Percentiles rank a stretch among this genome's conserved stretches.
Conservation (phyloP, 2,329 filamentous ascomycete species). For the Bimuria novae-zelandiae region DNA sequence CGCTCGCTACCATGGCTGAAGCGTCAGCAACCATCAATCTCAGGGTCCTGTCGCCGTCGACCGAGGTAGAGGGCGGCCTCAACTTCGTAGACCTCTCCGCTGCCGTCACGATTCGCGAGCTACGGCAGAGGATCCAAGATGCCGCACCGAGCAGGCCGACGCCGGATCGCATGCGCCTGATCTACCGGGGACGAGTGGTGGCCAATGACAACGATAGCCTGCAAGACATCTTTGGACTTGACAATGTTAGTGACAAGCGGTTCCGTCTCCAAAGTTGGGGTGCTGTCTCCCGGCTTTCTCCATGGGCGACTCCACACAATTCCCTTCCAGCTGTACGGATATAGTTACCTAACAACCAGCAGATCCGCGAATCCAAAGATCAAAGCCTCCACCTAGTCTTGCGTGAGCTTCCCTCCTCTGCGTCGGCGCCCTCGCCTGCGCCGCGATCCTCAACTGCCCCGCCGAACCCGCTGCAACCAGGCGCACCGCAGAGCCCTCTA, state of each 20-base stretch:
- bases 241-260: conserved; percentile 49
- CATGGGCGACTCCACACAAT: neutral
- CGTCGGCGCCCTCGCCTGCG: conserved; percentile 23
- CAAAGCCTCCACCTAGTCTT: conserved; percentile 47
- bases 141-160: conserved; percentile 49
- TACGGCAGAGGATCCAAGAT: conserved; percentile 59
- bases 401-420: conserved; percentile 34
- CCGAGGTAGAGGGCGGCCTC: conserved; percentile 43
- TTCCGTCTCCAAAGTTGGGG: too few relatives aligned
- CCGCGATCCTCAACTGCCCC: conserved; percentile 45
- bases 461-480: conserved; percentile 38
- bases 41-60: conserved; percentile 46
- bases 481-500: conserved; percentile 24
- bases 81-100: conserved; percentile 37
- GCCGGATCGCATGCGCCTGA: conserved; percentile 57
- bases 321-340: neutral
- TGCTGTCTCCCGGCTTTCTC: too few relatives aligned
- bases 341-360: neutral
- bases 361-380: conserved; percentile 43
- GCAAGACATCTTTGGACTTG: conserved; percentile 55
- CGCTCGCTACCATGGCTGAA: conserved; percentile 31
- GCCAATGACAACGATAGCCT: conserved; percentile 55
- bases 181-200: conserved; percentile 61
- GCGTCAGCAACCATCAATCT: conserved; percentile 36
- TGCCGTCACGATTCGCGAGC: conserved; percentile 53